These are phyloP conservation scores for Sicyos edulis DNA, from an alignment of 306 rosid species.

Conservation along the genomic window DNA sequence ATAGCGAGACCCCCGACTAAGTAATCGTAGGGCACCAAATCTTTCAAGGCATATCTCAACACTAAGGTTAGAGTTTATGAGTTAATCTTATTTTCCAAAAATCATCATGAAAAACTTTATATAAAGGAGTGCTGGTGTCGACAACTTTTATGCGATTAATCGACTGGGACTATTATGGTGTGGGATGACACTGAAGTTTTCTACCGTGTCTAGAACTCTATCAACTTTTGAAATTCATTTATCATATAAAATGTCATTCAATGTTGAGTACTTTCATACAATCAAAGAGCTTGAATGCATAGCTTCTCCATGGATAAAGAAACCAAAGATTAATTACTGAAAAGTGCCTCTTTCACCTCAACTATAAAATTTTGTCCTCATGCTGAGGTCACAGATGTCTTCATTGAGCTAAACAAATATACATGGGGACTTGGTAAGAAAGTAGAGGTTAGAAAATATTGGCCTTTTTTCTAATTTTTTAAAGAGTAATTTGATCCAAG, in stretches of 20 bases:
- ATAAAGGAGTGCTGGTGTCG: neutral
- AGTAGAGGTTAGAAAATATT: constrained; percentile 10
- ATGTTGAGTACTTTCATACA: neutral
- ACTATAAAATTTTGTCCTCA: constrained; percentile 14
- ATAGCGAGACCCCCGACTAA: no score
- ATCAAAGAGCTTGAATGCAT: neutral
- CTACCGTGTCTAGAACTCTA: constrained; percentile 2
- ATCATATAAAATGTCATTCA: constrained; percentile 6
- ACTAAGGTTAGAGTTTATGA: neutral
- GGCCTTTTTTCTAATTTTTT: constrained; percentile 16
- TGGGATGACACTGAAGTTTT: neutral
- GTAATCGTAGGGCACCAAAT: no score
- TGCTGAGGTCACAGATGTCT: constrained; percentile 7
- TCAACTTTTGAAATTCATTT: constrained; percentile 11
- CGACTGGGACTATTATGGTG: constrained; percentile 10
- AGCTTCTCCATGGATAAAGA: neutral
- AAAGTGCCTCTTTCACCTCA: constrained; percentile 10
- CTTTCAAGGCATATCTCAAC: no score
- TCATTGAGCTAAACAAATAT: constrained; percentile 21
- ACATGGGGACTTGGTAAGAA: constrained; percentile 8
- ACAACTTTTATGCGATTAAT: neutral
- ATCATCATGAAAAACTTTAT: constrained; percentile 3
- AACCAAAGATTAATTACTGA: neutral
- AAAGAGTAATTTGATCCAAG: constrained; percentile 6
- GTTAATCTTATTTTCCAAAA: neutral